phyloP scores from a whole-genome alignment of 441 rosid genomes.

The Kokia cookei region DNA sequence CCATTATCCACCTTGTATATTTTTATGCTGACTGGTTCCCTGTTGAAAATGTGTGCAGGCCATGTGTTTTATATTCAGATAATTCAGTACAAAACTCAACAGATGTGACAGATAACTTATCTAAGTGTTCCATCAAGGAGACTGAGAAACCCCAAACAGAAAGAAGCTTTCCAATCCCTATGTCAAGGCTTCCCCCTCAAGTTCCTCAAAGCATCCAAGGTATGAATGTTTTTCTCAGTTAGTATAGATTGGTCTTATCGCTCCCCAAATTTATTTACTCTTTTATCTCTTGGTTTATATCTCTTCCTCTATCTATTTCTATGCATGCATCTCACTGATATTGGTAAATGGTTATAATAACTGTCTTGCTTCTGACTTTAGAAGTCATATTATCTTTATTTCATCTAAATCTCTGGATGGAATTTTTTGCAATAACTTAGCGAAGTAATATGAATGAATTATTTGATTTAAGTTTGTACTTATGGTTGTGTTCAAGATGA shows the following conservation, averaged over 20 bases:
- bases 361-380: not conserved
- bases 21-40: not conserved
- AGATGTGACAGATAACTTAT: constrained; percentile 65
- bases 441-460: not conserved
- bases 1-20: not conserved
- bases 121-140: constrained; percentile 79
- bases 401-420: not conserved
- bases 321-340: not conserved
- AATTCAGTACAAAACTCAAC: constrained; percentile 46
- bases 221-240: not conserved
- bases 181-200: constrained; percentile 78
- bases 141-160: constrained; percentile 55
- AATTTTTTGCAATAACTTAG: not conserved
- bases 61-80: constrained; percentile 81
- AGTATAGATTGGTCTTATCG: not conserved
- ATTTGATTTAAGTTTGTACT: not conserved
- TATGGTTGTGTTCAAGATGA: not conserved
- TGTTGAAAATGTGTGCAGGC: constrained; percentile 39
- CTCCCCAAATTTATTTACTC: not conserved
- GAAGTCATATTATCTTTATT: not conserved
- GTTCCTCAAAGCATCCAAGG: constrained; percentile 76
- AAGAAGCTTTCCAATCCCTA: constrained; percentile 55
- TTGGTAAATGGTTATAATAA: not conserved
- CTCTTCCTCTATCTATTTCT: not conserved
- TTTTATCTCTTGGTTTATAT: not conserved